Percentiles rank a stretch among this genome's conserved stretches.
phyloP scores from a whole-genome alignment of 2,329 filamentous ascomycete species.

The Penicillium sp. region DNA sequence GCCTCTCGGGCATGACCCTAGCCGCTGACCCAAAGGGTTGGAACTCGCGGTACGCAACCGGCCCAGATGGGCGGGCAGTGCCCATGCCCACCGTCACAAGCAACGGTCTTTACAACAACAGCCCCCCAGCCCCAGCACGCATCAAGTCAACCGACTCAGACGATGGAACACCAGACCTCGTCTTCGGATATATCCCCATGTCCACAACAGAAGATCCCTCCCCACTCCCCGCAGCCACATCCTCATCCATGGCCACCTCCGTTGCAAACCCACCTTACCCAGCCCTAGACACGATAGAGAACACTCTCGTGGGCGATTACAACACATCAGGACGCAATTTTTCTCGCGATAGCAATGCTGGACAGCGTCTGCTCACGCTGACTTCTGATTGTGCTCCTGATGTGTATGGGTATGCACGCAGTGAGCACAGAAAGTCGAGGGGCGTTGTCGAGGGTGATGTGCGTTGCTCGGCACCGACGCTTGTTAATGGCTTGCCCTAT shows the following conservation, averaged over 20 bases:
- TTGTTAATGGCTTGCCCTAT: conserved; percentile 46
- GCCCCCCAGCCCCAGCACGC: conserved; percentile 5
- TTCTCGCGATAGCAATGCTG: conserved; percentile 19
- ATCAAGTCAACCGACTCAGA: conserved; percentile 20
- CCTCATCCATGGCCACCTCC: conserved; percentile 8
- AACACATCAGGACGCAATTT: conserved; percentile 16
- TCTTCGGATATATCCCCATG: conserved; percentile 33
- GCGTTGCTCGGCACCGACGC: conserved; percentile 27
- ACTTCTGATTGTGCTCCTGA: conserved; percentile 35
- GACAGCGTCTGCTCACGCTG: conserved; percentile 26
- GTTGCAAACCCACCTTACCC: conserved; percentile 12
- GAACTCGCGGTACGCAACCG: conserved; percentile 8
- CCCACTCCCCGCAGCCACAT: conserved; percentile 3
- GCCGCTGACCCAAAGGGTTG: conserved; percentile 24
- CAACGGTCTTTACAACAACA: conserved; percentile 22
- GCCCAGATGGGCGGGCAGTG: conserved; percentile 4
- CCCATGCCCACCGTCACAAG: conserved; percentile 22
- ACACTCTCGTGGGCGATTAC: conserved; percentile 19
- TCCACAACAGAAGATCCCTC: conserved; percentile 17
- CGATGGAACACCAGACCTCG: conserved; percentile 28
- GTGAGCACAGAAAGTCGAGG: conserved; percentile 29
- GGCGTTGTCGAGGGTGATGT: conserved; percentile 14
- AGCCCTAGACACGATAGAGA: conserved; percentile 20
- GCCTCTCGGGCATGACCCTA: conserved; percentile 18
- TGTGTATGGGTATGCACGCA: conserved; percentile 42